phyloP scores from a whole-genome alignment of 352 stramenopile species.

The Aphanomyces astaci region DNA sequence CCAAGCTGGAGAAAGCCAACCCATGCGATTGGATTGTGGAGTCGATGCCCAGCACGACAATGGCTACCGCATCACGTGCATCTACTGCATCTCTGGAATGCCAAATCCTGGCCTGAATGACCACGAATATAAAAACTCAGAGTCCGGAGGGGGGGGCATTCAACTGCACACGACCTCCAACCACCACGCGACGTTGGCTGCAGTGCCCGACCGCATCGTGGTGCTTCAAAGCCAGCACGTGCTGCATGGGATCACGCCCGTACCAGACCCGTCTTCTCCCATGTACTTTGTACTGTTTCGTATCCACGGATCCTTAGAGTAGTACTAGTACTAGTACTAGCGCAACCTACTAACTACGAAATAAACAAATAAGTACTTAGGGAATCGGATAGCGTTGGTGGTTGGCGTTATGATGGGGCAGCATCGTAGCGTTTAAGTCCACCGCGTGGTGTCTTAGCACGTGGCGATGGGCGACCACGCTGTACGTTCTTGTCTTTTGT shows the following conservation, averaged over 20 bases:
- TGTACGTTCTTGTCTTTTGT: too few relatives aligned
- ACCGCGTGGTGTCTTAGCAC: too few relatives aligned
- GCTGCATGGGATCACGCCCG: conserved; percentile 52
- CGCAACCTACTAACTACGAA: too few relatives aligned
- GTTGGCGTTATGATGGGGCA: too few relatives aligned
- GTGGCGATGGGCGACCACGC: too few relatives aligned
- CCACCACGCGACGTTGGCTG: conserved; percentile 26
- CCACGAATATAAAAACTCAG: too few relatives aligned
- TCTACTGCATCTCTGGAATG: conserved; percentile 52
- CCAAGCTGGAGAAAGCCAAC: conserved; percentile 36
- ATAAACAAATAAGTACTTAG: too few relatives aligned
- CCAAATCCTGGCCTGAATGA: too few relatives aligned
- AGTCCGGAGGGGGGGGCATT: conserved; percentile 20
- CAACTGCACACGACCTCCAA: conserved; percentile 32
- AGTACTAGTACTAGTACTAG: background rate
- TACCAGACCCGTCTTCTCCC: conserved; percentile 27
- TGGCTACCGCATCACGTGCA: conserved; percentile 63
- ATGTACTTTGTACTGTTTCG: conserved; percentile 72
- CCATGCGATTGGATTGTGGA: conserved; percentile 59
- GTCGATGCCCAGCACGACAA: conserved; percentile 53
- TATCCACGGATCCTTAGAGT: conserved; percentile 47
- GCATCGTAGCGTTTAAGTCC: too few relatives aligned
- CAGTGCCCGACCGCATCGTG: conserved; percentile 46
- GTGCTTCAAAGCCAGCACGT: conserved; percentile 62
- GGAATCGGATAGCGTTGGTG: too few relatives aligned